A percentile compares a stretch with the other conserved stretches of the same genome.
Evolutionary conservation across 1,284 basidiomycete species (phyloP).

Genomic region (Sporisorium reilianum): DNA sequence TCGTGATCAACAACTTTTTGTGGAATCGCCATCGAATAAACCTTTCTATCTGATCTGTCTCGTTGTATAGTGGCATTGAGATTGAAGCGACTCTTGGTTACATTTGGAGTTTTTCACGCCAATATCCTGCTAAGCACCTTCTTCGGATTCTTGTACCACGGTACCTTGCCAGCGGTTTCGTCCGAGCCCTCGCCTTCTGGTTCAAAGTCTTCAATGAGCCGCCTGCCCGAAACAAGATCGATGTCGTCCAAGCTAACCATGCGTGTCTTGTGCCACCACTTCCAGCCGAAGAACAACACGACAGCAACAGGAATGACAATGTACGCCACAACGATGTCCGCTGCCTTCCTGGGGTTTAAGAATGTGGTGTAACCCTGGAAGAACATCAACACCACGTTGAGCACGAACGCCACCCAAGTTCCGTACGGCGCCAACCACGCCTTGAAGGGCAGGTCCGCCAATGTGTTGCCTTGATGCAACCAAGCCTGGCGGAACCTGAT

Average conservation of each 20-base stretch:
- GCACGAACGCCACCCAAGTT: conserved; percentile 31
- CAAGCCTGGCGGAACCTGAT: conserved; percentile 56
- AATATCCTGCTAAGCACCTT: conserved; percentile 18
- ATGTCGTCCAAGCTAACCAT: conserved; percentile 34
- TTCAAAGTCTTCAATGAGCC: conserved; percentile 29
- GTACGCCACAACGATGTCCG: conserved; percentile 85
- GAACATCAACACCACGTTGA: conserved; percentile 52
- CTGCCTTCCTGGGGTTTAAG: conserved; percentile 42
- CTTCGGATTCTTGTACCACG: conserved; percentile 33
- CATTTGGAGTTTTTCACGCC: background rate
- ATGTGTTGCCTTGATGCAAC: conserved; percentile 33
- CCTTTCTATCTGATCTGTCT: too few relatives aligned
- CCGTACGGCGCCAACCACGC: conserved; percentile 45
- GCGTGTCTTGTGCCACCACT: conserved; percentile 72
- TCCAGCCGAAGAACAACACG: conserved; percentile 77
- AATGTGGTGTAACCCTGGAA: conserved; percentile 54
- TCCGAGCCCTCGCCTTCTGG: background rate
- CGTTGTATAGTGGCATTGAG: background rate
- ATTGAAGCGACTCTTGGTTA: background rate
- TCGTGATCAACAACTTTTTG: too few relatives aligned
- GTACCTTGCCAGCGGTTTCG: background rate
- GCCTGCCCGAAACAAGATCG: conserved; percentile 38
- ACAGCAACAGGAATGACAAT: conserved; percentile 81
- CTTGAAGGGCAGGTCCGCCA: conserved; percentile 47
- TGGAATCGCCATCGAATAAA: too few relatives aligned